Evolutionary conservation across 1,284 basidiomycete genomes (phyloP), one percentile per base, ranked within the genome.

Genomic region (Sanguinoderma infundibulare): DNA sequence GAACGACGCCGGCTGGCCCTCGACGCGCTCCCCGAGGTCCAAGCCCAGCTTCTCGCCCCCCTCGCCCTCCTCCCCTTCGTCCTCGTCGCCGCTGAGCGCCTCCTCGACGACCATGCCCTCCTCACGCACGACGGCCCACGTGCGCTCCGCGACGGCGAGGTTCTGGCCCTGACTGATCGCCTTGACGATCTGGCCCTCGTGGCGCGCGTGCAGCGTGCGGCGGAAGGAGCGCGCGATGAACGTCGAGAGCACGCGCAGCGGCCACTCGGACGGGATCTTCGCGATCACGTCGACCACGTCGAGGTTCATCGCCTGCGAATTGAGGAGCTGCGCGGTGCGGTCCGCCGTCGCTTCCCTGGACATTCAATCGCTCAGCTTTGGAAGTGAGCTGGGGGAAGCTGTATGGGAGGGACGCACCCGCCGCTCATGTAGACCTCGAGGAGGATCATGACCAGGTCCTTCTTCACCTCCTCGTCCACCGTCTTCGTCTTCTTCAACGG

Each of bases 151-250:
- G 28, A 85, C 79, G 64, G 83, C 83, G 26, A 91, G 80, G 69
- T 94, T 94, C 72, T 93, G 87, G 5, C 86, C 89, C 14, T 83
- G 79, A 64, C 83, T 84, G 59, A 94, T 80, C 17, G 85, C 84
- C 72, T 91, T 94, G 58, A 93, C 73, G 57, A 94, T 88, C 68
- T 86, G 82, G 5, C 84, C 84, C 71, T 95, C 91, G 51, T 90
- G 86, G 24, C 77, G 75, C 14, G 81, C 77, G 70, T 96, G 94
- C n/a, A 92, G 75, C 3, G 88, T 85, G 53, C 90, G 82, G 17
- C 94, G 84, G 64, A 95, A 83, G 0, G 93, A 90, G 2, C 94
- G 87, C 12, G 86, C 76, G 55, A 96, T 81, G 79, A 96, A 96
- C 0, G 89, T 86, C 0, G 90, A 86, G 63, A 95, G 81, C 6